Evolutionary conservation across 1,284 basidiomycete species (phyloP).

Genomic region (Microbotryomycetes sp.): DNA sequence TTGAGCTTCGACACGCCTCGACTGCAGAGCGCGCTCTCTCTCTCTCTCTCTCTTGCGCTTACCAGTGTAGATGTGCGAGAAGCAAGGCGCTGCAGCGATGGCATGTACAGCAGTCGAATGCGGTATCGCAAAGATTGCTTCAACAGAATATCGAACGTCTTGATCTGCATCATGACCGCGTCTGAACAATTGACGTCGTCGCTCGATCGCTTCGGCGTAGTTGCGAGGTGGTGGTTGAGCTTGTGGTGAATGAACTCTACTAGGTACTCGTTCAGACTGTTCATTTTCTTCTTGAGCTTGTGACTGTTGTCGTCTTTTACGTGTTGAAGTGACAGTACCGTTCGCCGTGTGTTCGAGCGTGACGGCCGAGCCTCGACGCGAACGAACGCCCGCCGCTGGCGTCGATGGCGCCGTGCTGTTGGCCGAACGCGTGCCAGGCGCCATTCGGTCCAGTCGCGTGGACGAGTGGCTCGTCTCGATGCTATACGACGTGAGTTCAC

Average conservation of each 20-base stretch:
- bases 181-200: neutral
- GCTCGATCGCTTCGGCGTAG: neutral
- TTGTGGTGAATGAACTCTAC: too few species aligned
- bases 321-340: neutral
- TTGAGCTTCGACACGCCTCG: neutral
- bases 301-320: too few species aligned
- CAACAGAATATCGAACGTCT: conserved; percentile 19
- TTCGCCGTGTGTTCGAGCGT: neutral
- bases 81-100: conserved; percentile 28
- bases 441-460: too few species aligned
- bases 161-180: neutral
- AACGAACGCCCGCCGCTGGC: neutral
- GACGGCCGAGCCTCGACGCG: neutral
- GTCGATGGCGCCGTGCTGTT: neutral
- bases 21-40: too few species aligned
- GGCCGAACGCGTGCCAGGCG: neutral
- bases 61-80: conserved; percentile 33
- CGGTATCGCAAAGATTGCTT: conserved; percentile 27
- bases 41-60: neutral
- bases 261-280: too few species aligned
- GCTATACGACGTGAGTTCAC: too few species aligned
- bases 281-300: too few species aligned
- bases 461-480: too few species aligned
- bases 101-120: conserved; percentile 27
- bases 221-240: neutral